A percentile compares a stretch with the other conserved stretches of the same genome.
Evolutionary conservation across 2,329 filamentous ascomycete genomes (phyloP).

Genomic region (Microdochium trichocladiopsis): DNA sequence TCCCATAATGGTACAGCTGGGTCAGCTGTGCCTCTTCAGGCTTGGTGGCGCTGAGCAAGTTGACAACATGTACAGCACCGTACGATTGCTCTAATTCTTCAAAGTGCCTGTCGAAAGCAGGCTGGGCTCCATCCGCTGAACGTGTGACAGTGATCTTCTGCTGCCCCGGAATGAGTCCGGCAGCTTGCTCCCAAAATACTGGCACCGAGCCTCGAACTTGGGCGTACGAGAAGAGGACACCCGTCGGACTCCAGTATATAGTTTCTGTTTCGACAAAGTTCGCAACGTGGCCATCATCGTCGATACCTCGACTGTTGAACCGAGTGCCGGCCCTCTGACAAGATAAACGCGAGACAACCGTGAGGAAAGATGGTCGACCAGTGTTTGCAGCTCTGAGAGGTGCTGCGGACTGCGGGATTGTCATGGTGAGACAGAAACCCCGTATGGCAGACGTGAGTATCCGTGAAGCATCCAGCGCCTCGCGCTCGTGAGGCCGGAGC

Average conservation of each 20-base stretch:
- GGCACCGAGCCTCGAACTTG: conserved; percentile 91
- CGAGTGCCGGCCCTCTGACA: conserved; percentile 87
- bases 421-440: conserved; percentile 83
- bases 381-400: conserved; percentile 59
- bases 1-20: conserved; percentile 69
- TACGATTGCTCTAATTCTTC: conserved; percentile 79
- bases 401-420: conserved; percentile 69
- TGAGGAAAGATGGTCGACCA: conserved; percentile 76
- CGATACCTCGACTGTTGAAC: conserved; percentile 95
- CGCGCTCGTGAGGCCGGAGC: conserved; percentile 66
- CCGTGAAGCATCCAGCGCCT: conserved; percentile 74
- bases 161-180: conserved; percentile 81
- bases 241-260: conserved; percentile 75
- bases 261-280: conserved; percentile 99
- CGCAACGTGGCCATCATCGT: conserved; percentile 94
- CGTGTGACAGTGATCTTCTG: conserved; percentile 91
- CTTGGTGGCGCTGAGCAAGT: conserved; percentile 87
- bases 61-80: conserved; percentile 86
- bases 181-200: conserved; percentile 92
- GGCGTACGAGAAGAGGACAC: conserved; percentile 82
- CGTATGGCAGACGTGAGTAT: conserved; percentile 91
- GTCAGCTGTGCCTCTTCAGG: conserved; percentile 80
- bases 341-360: conserved; percentile 84
- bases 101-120: conserved; percentile 93
- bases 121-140: conserved; percentile 84